Evolutionary conservation across 176 grass and related monocot genomes (phyloP), one percentile per base, ranked within the genome.

Genomic region (Avena atlantica): DNA sequence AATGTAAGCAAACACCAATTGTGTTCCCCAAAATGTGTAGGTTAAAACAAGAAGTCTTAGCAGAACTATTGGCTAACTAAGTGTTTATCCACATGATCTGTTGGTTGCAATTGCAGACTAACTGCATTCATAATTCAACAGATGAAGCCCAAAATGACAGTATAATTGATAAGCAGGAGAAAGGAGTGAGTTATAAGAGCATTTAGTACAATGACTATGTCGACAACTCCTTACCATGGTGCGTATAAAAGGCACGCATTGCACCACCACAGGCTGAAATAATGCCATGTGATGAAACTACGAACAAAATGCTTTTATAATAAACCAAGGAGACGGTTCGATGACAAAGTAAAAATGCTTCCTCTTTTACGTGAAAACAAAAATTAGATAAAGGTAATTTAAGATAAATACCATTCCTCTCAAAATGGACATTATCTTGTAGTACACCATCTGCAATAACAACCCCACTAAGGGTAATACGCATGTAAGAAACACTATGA

Each of bases 381-480:
- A 90, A 23, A 27, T 1, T 76, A 72, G 64, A 45, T 44, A 16
- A 24, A 62, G 55, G 49, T 55, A 53, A 29, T 53, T 86, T 42
- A 31, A 86, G 52, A 75, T 76, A 57, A 60, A 74, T 98, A 98
- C 96, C 96, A 37, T 98, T 90, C 79, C 81, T 92, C 75, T 95
- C 93, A 74, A 98, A 98, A 88, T 98, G 96, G 56, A 34, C 76
- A 82, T 84, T 88, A 42, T 94, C 93, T 88, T 92, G 73, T 11
- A 95, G 89, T 65, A 95, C 84, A 44, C 91, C 96, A 78, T 98
- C 96, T 90, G 93, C 96, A 92, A 98, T 95, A 85, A 95, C 93
- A 76, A 98, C 93, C 53, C 96, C 96, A 86, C 96, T 98, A 78
- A 77, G 64, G 88, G 90, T 64, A 74, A 86, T 58, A 51, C 11